Base-by-base conservation (phyloP, 352 stramenopile species). In the Phytophthora crassamura region DNA sequence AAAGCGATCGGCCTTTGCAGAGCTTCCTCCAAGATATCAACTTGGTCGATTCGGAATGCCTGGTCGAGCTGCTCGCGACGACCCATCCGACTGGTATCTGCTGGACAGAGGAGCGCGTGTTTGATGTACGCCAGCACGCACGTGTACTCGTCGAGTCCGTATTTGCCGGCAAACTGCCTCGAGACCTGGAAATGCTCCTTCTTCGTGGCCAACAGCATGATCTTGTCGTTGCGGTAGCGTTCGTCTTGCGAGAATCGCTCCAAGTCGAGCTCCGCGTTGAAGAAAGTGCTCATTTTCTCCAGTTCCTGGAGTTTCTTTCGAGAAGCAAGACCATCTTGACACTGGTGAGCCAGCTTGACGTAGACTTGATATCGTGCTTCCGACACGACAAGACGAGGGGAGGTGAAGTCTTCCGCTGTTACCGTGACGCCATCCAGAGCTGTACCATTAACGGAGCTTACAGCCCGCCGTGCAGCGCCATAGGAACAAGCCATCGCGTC, bases 11-110 rank as follows among this genome's bases (percentile, higher is more conserved):
- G 86, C 36, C 69, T 69, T 40, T 90, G 71, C 32, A 94, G 59
- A 38, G 84, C 82, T 55, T 89, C 72, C 25, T 90, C 86, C 15
- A 94, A 30, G 34, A 94, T 78, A 63, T 92, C 82, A 30, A 71
- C 47, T 10, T 67, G 62, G 10, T 78, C 75, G 50, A 69, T 86
- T 34, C 70, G 70, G 42, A 94, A 90, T 9, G 85, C 81, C 9
- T 80, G 55, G n/a, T 91, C 85, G 0, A 93, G 49, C 35, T 93
- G 81, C 32, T 93, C 77, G 50, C 85, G 84, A 18, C 84, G 77
- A 18, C 49, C 62, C 16, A 50, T 38, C 14, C 4, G 32, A 43
- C 36, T 59, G 10, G 45, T 57, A 39, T 57, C 38, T 12, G 39
- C 22, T 11, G 61, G 38, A 25, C 38, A 61, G 4, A 82, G 34